Evolutionary conservation across 768 basidiomycete genomes (phyloP).

Genomic region (Psilocybe sp.): DNA sequence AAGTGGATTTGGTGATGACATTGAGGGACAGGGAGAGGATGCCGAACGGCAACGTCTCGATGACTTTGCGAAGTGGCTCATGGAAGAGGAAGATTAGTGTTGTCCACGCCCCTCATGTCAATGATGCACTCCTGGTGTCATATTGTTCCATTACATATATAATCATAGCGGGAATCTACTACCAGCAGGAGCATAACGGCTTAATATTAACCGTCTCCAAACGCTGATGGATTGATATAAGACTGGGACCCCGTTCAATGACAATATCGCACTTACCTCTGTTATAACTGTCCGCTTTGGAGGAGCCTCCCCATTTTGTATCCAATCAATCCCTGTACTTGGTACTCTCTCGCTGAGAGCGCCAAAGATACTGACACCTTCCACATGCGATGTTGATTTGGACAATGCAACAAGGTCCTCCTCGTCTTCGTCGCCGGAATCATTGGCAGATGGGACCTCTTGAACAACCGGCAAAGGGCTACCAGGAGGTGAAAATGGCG

Average conservation of each 20-base stretch:
- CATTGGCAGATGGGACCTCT: conserved; percentile 50
- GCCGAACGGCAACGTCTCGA: conserved; percentile 85
- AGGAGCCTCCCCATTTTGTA: conserved; percentile 34
- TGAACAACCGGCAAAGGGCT: conserved; percentile 57
- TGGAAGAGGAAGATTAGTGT: conserved; percentile 70
- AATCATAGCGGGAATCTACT: conserved; percentile 12
- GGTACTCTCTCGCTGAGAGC: conserved; percentile 29
- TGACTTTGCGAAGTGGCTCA: conserved; percentile 84
- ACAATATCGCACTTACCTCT: conserved; percentile 51
- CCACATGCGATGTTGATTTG: conserved; percentile 72
- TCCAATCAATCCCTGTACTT: conserved; percentile 43
- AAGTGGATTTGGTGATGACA: conserved; percentile 64
- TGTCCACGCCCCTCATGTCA: conserved; percentile 1
- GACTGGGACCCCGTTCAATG: not conserved
- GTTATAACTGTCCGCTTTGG: conserved; percentile 62
- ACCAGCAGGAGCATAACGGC: conserved; percentile 76
- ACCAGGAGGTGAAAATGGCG: conserved; percentile 57
- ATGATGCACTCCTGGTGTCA: conserved; percentile 20
- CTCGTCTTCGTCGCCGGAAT: conserved; percentile 68
- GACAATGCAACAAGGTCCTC: conserved; percentile 74
- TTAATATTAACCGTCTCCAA: conserved; percentile 68
- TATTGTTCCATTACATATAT: conserved; percentile 13
- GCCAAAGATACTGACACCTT: conserved; percentile 39
- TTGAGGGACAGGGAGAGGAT: conserved; percentile 63
- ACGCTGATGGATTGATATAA: conserved; percentile 41